phyloP scores from a whole-genome alignment of 192 early-diverging fungal species.

The Diversispora eburnea region DNA sequence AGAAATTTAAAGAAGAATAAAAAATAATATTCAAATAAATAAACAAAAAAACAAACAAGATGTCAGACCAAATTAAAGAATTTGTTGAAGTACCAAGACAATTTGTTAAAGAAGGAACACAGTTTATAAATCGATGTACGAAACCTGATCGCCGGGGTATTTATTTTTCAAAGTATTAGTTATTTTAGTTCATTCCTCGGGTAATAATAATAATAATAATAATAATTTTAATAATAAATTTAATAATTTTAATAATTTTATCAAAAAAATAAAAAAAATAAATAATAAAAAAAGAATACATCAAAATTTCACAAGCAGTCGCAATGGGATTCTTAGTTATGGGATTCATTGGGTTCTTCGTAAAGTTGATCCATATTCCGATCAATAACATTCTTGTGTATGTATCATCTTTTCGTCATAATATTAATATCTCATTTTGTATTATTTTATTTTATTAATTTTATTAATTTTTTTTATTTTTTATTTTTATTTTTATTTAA shows the following conservation, averaged over 20 bases:
- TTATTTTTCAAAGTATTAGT: background rate
- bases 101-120: conserved; percentile 88
- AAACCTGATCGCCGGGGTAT: conserved; percentile 93
- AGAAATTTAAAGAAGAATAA: no score
- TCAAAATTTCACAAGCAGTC: conserved; percentile 90
- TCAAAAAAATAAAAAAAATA: no score
- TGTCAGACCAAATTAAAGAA: conserved; percentile 28
- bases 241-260: no score
- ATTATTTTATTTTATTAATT: no score
- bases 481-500: no score
- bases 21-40: no score
- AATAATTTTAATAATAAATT: background rate
- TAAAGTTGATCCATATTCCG: conserved; percentile 99
- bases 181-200: background rate
- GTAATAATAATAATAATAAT: background rate
- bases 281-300: conserved; percentile 87
- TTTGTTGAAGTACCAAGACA: conserved; percentile 80
- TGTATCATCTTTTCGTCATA: conserved; percentile 19
- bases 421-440: no score
- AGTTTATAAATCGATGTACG: conserved; percentile 92
- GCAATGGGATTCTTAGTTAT: conserved; percentile 93
- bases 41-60: background rate
- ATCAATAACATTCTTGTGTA: conserved; percentile 99
- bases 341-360: conserved; percentile 96
- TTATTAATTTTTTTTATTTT: no score